Conservation (phyloP, 768 basidiomycete genomes). For the Pisolithus microcarpus region DNA sequence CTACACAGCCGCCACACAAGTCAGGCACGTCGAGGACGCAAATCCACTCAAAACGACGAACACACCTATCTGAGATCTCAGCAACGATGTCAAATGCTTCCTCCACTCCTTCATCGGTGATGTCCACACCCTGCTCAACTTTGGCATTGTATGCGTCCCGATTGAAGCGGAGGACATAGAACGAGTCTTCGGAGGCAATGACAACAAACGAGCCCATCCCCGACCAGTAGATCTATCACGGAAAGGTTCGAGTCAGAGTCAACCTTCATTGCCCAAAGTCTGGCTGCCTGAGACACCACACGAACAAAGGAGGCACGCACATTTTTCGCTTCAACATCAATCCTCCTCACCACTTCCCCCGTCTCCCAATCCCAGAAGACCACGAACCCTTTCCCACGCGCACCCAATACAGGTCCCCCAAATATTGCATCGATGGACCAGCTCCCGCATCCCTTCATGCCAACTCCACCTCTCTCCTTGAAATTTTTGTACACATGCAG, state of each 20-base stretch:
- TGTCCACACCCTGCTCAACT: constrained; percentile 65
- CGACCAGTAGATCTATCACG: constrained; percentile 75
- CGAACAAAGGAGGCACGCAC: constrained; percentile 39
- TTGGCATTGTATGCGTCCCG: constrained; percentile 78
- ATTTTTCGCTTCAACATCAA: constrained; percentile 92
- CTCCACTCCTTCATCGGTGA: constrained; percentile 90
- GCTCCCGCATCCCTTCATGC: constrained; percentile 74
- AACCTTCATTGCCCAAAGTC: no score
- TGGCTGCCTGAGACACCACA: neutral
- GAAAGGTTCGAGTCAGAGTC: no score
- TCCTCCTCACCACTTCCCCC: constrained; percentile 85
- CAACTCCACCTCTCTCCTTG: constrained; percentile 65
- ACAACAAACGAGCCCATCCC: constrained; percentile 85
- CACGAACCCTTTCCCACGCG: constrained; percentile 83
- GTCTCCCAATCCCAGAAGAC: constrained; percentile 99
- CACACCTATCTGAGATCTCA: constrained; percentile 77
- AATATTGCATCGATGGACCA: constrained; percentile 83
- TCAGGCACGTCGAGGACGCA: constrained; percentile 8
- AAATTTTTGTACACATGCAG: constrained; percentile 88
- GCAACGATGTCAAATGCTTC: constrained; percentile 92
- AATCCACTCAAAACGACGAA: constrained; percentile 9
- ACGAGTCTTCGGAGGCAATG: constrained; percentile 81
- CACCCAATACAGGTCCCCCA: constrained; percentile 81
- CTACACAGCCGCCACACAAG: constrained; percentile 31
- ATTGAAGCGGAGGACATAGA: constrained; percentile 88